Percentiles rank a stretch among this genome's conserved stretches.
Conservation (phyloP, 164 flowering plant genomes). For the Annona squamosa region DNA sequence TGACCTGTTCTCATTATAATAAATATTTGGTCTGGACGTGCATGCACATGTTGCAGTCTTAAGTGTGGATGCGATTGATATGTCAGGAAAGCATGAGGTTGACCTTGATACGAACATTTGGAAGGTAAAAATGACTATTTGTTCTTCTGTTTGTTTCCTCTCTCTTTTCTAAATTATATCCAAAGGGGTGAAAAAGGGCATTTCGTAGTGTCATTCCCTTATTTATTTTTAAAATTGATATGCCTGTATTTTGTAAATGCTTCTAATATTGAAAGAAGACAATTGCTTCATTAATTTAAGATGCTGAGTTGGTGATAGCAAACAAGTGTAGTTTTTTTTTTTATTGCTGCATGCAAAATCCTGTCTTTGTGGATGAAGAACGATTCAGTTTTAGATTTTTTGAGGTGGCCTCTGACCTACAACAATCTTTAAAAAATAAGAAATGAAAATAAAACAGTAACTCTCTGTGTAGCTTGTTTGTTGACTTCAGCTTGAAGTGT, state of each 20-base stretch:
- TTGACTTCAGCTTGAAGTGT: neutral
- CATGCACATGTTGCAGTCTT: constrained; percentile 44
- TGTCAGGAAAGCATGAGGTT: constrained; percentile 99
- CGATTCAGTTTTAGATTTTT: neutral
- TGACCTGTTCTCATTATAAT: neutral
- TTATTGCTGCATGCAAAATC: neutral
- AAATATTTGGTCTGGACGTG: neutral
- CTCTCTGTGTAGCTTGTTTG: neutral
- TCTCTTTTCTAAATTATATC: neutral
- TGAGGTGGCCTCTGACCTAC: neutral
- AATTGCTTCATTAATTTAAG: neutral
- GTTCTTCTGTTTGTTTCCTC: neutral
- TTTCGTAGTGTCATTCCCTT: neutral
- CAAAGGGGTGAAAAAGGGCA: too few relatives aligned
- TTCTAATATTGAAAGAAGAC: neutral
- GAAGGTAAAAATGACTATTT: constrained; percentile 52
- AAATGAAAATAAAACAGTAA: too few relatives aligned
- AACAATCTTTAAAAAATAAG: too few relatives aligned
- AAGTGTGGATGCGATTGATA: constrained; percentile 96
- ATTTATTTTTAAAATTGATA: too few relatives aligned
- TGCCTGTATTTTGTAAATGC: neutral
- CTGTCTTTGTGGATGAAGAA: neutral
- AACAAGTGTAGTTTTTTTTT: neutral
- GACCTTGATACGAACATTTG: constrained; percentile 98
- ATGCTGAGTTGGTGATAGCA: neutral